Conservation (phyloP, 768 basidiomycete genomes). For the Guyanaporus albipodus region DNA sequence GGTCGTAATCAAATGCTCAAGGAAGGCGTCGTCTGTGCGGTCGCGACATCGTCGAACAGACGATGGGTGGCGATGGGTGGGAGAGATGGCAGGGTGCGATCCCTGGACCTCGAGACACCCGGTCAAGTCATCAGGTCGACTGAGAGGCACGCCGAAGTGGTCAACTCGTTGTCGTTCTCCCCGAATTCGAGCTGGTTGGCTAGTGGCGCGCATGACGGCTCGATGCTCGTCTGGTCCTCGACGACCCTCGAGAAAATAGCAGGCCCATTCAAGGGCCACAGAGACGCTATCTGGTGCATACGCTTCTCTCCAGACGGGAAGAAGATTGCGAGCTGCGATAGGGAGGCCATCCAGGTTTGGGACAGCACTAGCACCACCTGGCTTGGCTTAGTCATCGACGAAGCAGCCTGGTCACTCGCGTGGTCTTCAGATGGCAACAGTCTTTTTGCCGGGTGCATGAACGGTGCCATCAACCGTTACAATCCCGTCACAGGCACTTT, state of each 20-base stretch:
- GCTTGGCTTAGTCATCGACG: not conserved
- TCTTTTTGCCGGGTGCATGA: constrained; percentile 17
- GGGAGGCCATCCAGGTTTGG: constrained; percentile 17
- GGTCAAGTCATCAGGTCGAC: not conserved
- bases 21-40: not conserved
- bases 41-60: constrained; percentile 7
- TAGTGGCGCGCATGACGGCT: constrained; percentile 17
- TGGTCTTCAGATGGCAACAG: constrained; percentile 16
- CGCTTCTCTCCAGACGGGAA: constrained; percentile 18
- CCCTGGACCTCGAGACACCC: constrained; percentile 4
- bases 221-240: constrained; percentile 16
- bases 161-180: constrained; percentile 19
- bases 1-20: constrained; percentile 1
- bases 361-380: constrained; percentile 2
- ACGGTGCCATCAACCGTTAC: constrained; percentile 15
- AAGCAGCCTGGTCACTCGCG: constrained; percentile 20
- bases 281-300: constrained; percentile 14
- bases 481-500: constrained; percentile 4
- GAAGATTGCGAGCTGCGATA: constrained; percentile 20
- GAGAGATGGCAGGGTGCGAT: constrained; percentile 10
- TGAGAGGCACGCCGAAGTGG: not conserved
- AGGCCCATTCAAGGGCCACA: constrained; percentile 9
- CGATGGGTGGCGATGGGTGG: constrained; percentile 19
- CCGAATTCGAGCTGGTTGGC: constrained; percentile 13
- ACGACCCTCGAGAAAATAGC: constrained; percentile 2